phyloP scores from a whole-genome alignment of 345 rosid genomes.

The Fremontodendron californicum region DNA sequence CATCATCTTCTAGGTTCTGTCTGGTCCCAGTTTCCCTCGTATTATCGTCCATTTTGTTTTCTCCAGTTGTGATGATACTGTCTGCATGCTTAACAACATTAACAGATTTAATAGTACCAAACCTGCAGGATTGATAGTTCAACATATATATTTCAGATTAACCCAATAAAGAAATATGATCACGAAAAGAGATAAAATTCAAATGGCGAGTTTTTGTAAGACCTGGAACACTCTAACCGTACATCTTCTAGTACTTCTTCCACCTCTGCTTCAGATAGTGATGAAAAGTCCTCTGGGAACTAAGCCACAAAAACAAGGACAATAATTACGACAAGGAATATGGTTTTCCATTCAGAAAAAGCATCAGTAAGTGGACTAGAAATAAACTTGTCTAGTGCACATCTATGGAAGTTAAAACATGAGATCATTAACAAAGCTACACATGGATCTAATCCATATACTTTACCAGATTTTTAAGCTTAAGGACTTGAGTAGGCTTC shows the following conservation, averaged over 20 bases:
- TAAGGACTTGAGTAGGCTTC: conserved; percentile 68
- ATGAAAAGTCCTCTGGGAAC: conserved; percentile 55
- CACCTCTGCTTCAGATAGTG: conserved; percentile 49
- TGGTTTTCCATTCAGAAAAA: not conserved
- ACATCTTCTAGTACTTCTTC: conserved; percentile 85
- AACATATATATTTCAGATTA: conserved; percentile 16
- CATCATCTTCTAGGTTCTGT: conserved; percentile 16
- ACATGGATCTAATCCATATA: not conserved
- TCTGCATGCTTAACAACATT: conserved; percentile 48
- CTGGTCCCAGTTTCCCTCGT: conserved; percentile 13
- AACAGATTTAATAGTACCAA: conserved; percentile 75
- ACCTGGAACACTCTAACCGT: conserved; percentile 88
- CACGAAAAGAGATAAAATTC: not conserved
- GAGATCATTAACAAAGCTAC: not conserved
- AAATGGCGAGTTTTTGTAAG: conserved; percentile 13
- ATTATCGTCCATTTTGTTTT: conserved; percentile 25
- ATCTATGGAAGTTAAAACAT: conserved; percentile 1
- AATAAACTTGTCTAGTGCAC: not conserved
- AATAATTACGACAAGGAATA: not conserved
- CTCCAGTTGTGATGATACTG: conserved; percentile 14
- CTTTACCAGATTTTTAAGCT: conserved; percentile 84
- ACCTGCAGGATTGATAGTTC: conserved; percentile 51
- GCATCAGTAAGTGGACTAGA: not conserved
- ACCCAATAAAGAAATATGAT: not conserved
- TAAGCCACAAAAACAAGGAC: conserved; percentile 27